Evolutionary conservation across 306 rosid genomes (phyloP).

Genomic region (Cucurbita ficifolia): DNA sequence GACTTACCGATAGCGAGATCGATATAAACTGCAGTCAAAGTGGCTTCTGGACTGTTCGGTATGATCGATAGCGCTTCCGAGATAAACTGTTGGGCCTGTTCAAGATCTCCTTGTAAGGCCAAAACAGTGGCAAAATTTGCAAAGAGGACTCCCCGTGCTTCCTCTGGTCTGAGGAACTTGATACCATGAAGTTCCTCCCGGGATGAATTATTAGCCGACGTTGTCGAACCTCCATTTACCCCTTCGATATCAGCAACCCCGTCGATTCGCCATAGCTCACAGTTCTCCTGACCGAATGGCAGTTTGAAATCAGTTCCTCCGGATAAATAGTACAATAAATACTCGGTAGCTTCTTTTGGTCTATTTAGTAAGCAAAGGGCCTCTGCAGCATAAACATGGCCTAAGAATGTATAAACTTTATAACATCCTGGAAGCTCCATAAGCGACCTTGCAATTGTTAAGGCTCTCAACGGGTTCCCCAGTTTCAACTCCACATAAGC

Average conservation of each 20-base stretch:
- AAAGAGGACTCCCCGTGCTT: constrained; percentile 58
- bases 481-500: constrained; percentile 85
- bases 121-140: constrained; percentile 67
- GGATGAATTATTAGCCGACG: constrained; percentile 37
- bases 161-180: constrained; percentile 77
- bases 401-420: constrained; percentile 63
- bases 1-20: constrained; percentile 67
- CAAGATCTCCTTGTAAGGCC: constrained; percentile 71
- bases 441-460: constrained; percentile 47
- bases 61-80: constrained; percentile 52
- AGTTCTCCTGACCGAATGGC: constrained; percentile 79
- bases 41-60: constrained; percentile 73
- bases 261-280: constrained; percentile 44
- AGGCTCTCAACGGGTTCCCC: constrained; percentile 70
- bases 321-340: constrained; percentile 52
- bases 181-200: constrained; percentile 27
- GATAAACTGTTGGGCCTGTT: constrained; percentile 46
- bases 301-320: constrained; percentile 42
- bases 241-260: constrained; percentile 58
- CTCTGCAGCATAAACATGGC: constrained; percentile 85
- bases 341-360: constrained; percentile 76
- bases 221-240: constrained; percentile 36
- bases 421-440: constrained; percentile 76
- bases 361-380: constrained; percentile 82
- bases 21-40: constrained; percentile 63